Evolutionary conservation across 2,329 filamentous ascomycete genomes (phyloP), one percentile per base, ranked within the genome.

Genomic region (Arthroderma uncinatum): DNA sequence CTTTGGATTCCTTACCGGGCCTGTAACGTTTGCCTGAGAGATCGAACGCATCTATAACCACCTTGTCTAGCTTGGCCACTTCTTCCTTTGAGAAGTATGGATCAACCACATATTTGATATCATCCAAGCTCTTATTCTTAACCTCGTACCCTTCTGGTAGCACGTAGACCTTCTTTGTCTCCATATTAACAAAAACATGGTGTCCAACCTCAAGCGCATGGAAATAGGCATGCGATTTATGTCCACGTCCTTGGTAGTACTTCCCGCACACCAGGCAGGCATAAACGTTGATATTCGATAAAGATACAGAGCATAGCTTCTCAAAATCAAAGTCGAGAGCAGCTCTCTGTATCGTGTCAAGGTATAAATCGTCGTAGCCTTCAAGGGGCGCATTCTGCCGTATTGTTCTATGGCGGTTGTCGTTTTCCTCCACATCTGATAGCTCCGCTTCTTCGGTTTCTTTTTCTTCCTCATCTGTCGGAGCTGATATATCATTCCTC

Each of bases 231-330:
- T 96, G 87, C 55, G 92, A 96, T 69, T 93, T 95, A 14, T 87
- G 87, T 0, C 93, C 93, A 64, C 93, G 82, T 55, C 93, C 93
- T 72, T 96, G 90, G 71, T 87, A 98, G 76, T 98, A 98, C 71
- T 89, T 92, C n/a, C 93, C 93, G 71, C 93, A 98, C 0, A 97
- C 88, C 9, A 98, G 81, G 67, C 93, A 98, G 8, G 93, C 93
- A 71, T 98, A 98, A 47, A 98, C 91, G 69, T 98, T 98, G 75
- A 97, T 96, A 70, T 97, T 97, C 53, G 91, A 95, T 6, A 98
- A 80, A 34, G 89, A 95, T 63, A 98, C 81, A 23, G 92, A 97
- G 75, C 93, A 98, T 10, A 96, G 82, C 78, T 98, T 98, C 71
- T 98, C 93, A 70, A 98, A 98, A 73, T 98, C 93, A 70, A 97